Base-by-base conservation (phyloP, 306 rosid genomes). In the Fragaria iinumae region DNA sequence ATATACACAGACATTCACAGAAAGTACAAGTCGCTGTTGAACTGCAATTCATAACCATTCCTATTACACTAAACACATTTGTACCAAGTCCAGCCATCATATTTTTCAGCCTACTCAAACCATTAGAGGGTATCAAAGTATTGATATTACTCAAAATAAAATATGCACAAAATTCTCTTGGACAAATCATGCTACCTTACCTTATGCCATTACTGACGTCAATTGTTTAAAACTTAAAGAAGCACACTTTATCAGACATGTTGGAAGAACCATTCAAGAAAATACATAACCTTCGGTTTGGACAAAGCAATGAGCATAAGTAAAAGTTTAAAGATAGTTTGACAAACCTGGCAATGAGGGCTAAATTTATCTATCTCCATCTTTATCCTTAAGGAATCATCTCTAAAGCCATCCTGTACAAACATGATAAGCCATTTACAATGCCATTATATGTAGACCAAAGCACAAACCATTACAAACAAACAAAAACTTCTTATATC, bases 321-420 rank as follows among this genome's bases (percentile, higher is more conserved):
- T 13, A 65, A 60, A 1, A 73, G 11, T 43, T 74, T 4, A 39
- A 27, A 9, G 68, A 55, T 72, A 64, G 83, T 79, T 73, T 76
- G 53, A 85, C 88, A 68, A 73, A 88, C 94, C 94, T 88, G 94
- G 77, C 93, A 89, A 47, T 49, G 80, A 72, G 86, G 17, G 70
- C 89, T 88, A 41, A 56, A 52, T 74, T 18, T 87, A 73, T 82
- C 82, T 71, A 89, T 90, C 65, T 84, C 89, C 75, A 77, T 88
- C 88, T 81, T 88, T 80, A 91, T 89, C 80, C 89, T 86, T 84
- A 89, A 78, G 45, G 92, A 91, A 81, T 90, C 95, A 79, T 91
- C 97, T 77, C 75, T 70, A 81, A 91, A 89, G 72, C 93, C 93
- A 76, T 88, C 97, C 97, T 88, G 91, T 83, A 88, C 36, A 27